These are phyloP conservation scores for Aspergillus heteromorphus DNA, from an alignment of 495 filamentous ascomycete species.

Conservation along the genomic window DNA sequence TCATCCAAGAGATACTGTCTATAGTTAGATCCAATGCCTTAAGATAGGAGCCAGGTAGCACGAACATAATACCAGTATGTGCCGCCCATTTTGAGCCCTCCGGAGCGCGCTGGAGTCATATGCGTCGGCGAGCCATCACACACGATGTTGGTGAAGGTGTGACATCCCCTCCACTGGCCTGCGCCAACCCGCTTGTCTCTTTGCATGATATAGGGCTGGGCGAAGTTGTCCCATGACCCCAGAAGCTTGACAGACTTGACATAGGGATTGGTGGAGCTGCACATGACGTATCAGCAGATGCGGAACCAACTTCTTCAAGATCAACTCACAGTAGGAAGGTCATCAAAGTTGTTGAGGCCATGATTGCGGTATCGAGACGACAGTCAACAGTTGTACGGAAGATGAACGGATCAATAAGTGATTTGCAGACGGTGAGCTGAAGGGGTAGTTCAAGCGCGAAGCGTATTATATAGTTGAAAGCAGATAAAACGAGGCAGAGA, in stretches of 20 bases:
- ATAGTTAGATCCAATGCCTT: constrained; percentile 9
- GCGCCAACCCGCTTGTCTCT: constrained; percentile 63
- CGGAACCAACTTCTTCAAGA: neutral
- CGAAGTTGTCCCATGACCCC: constrained; percentile 94
- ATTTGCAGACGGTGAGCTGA: neutral
- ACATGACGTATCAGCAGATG: constrained; percentile 8
- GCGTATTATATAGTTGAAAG: neutral
- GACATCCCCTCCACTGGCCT: constrained; percentile 78
- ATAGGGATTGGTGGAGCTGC: constrained; percentile 60
- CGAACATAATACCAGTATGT: constrained; percentile 93
- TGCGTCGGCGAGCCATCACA: constrained; percentile 64
- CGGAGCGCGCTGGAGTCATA: constrained; percentile 54
- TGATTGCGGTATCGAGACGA: constrained; percentile 20
- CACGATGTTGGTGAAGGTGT: constrained; percentile 76
- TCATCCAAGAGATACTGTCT: constrained; percentile 73
- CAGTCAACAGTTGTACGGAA: neutral
- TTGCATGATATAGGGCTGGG: constrained; percentile 69
- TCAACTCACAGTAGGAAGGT: constrained; percentile 68
- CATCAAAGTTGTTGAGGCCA: constrained; percentile 70
- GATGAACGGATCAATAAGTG: neutral
- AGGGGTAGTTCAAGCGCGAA: neutral
- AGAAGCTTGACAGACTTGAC: constrained; percentile 70
- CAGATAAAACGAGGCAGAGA: neutral
- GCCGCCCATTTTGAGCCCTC: constrained; percentile 85
- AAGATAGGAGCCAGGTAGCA: neutral